These are phyloP conservation scores for Chalaropsis ovoidea DNA, from an alignment of 2,329 filamentous ascomycete species.

Conservation along the genomic window DNA sequence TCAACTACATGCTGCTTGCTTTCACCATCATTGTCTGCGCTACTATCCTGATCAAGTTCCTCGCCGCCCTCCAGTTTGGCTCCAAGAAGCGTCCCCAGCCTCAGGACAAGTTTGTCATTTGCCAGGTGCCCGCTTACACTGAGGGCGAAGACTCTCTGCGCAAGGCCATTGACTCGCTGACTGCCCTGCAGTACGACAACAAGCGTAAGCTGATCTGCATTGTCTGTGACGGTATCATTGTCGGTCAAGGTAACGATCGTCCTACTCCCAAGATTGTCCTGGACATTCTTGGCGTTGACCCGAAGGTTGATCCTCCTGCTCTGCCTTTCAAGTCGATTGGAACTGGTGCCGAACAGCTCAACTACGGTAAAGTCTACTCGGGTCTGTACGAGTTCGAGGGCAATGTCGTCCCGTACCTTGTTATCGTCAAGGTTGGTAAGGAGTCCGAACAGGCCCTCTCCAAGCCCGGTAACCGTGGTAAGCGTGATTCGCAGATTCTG, in stretches of 20 bases:
- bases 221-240: slow-evolving; percentile 94
- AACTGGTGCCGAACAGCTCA: slow-evolving; percentile 79
- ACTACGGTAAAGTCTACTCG: slow-evolving; percentile 97
- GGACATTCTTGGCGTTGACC: slow-evolving; percentile 92
- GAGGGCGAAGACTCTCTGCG: slow-evolving; percentile 92
- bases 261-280: slow-evolving; percentile 96
- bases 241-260: slow-evolving; percentile 89
- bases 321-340: slow-evolving; percentile 91
- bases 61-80: slow-evolving; percentile 85
- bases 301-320: slow-evolving; percentile 89
- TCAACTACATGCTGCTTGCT: slow-evolving; percentile 79
- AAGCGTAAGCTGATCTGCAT: slow-evolving; percentile 95
- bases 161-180: slow-evolving; percentile 87
- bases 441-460: slow-evolving; percentile 83
- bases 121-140: slow-evolving; percentile 93
- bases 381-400: slow-evolving; percentile 96
- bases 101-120: slow-evolving; percentile 98
- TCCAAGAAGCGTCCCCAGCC: slow-evolving; percentile 79
- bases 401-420: slow-evolving; percentile 92
- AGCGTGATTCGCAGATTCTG: slow-evolving; percentile 93
- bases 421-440: slow-evolving; percentile 94
- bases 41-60: slow-evolving; percentile 78
- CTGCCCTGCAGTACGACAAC: slow-evolving; percentile 92
- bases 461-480: slow-evolving; percentile 95
- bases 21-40: slow-evolving; percentile 76